These are phyloP conservation scores for Stephania japonica DNA, from an alignment of 164 flowering plant species.

Conservation along the genomic window DNA sequence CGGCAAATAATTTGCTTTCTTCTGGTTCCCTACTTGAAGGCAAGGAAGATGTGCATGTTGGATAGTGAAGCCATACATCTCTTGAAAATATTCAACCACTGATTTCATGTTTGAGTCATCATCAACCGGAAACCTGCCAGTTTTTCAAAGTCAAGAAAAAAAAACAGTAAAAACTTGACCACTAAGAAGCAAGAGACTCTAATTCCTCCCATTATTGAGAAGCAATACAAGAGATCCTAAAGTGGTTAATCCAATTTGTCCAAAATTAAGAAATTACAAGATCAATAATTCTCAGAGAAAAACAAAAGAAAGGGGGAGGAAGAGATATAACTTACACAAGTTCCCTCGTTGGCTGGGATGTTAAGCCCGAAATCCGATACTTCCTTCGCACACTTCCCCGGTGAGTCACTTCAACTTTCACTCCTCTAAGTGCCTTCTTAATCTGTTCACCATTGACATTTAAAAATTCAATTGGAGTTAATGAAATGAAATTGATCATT, in stretches of 20 bases:
- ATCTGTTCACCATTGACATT: constrained; percentile 31
- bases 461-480: neutral
- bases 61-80: constrained; percentile 21
- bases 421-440: constrained; percentile 69
- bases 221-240: neutral
- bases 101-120: constrained; percentile 19
- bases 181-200: neutral
- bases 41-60: constrained; percentile 25
- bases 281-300: neutral
- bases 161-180: neutral
- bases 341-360: constrained; percentile 79
- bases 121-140: constrained; percentile 22
- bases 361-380: constrained; percentile 75
- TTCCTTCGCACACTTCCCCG: constrained; percentile 66
- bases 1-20: constrained; percentile 68
- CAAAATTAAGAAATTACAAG: neutral
- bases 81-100: constrained; percentile 23
- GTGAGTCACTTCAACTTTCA: constrained; percentile 84
- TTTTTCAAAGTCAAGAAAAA: neutral
- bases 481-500: neutral
- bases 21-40: constrained; percentile 30
- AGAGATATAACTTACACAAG: constrained; percentile 44
- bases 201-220: neutral
- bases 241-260: neutral
- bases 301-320: neutral